A percentile compares a stretch with the other conserved stretches of the same genome.
These are phyloP conservation scores for Anacardium occidentale DNA, from an alignment of 345 rosid genomes.

Conservation along the genomic window DNA sequence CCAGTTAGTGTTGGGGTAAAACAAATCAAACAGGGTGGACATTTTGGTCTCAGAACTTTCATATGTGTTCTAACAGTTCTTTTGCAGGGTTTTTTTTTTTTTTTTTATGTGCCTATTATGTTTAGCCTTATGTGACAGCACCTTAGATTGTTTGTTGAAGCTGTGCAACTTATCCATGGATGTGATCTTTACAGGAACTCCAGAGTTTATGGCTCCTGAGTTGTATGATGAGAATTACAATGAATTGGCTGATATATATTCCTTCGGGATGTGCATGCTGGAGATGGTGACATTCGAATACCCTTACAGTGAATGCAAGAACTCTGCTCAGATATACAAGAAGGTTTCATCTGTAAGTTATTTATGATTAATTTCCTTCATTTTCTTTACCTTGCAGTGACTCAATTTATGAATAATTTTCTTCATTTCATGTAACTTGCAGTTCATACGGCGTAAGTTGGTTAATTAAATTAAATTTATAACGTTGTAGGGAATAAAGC, in stretches of 20 bases:
- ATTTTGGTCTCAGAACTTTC: background rate
- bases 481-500: slow-evolving; percentile 69
- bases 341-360: slow-evolving; percentile 77
- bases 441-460: background rate
- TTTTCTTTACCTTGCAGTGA: slow-evolving; percentile 14
- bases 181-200: slow-evolving; percentile 53
- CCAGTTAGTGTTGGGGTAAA: background rate
- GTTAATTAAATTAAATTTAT: slow-evolving; percentile 16
- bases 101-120: background rate
- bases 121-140: background rate
- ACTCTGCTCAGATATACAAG: slow-evolving; percentile 87
- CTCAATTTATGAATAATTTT: background rate
- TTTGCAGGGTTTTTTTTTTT: slow-evolving; percentile 4
- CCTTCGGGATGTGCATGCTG: slow-evolving; percentile 88
- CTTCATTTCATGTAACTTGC: background rate
- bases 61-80: slow-evolving; percentile 9
- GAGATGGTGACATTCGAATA: slow-evolving; percentile 87
- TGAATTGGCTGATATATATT: slow-evolving; percentile 75
- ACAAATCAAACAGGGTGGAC: background rate
- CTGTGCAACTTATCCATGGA: slow-evolving; percentile 4
- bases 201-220: slow-evolving; percentile 95
- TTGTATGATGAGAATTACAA: slow-evolving; percentile 78
- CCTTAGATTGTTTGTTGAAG: slow-evolving; percentile 9
- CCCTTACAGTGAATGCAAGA: slow-evolving; percentile 78
- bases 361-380: background rate